phyloP scores from a whole-genome alignment of 805 yeast species.

The Candida pini region DNA sequence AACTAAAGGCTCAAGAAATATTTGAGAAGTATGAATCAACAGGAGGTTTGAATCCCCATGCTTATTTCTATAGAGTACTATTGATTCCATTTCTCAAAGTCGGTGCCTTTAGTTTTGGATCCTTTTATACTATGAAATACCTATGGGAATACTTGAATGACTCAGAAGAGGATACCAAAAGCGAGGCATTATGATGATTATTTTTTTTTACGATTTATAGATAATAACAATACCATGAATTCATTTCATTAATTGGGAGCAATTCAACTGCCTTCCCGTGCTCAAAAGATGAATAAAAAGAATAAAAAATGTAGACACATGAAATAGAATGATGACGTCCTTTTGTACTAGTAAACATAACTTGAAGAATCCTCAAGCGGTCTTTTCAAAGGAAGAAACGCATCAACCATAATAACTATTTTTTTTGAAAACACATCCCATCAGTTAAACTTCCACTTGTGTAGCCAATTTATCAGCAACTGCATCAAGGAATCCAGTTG shows the following conservation, averaged over 20 bases:
- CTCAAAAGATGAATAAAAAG: not conserved
- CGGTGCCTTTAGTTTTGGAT: slow-evolving; percentile 36
- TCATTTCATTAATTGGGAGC: not conserved
- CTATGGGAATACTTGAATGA: slow-evolving; percentile 39
- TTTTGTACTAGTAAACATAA: no score
- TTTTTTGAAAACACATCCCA: no score
- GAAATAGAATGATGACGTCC: not conserved
- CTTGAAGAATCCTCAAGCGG: no score
- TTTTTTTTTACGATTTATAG: not conserved
- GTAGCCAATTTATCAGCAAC: slow-evolving; percentile 60
- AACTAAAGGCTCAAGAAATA: not conserved
- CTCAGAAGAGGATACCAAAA: slow-evolving; percentile 12
- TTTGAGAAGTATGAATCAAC: slow-evolving; percentile 9
- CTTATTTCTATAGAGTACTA: slow-evolving; percentile 39
- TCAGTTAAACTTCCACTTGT: slow-evolving; percentile 10
- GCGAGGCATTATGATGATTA: no score
- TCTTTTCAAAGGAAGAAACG: no score
- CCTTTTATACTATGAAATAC: slow-evolving; percentile 41
- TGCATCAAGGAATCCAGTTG: slow-evolving; percentile 84
- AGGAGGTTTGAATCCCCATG: slow-evolving; percentile 22
- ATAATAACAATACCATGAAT: slow-evolving; percentile 1
- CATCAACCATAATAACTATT: no score
- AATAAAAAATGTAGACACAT: not conserved
- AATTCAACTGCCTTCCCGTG: not conserved
- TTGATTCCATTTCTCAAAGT: slow-evolving; percentile 43